phyloP scores from a whole-genome alignment of 2,329 filamentous ascomycete species.

The Beauveria bassiana region DNA sequence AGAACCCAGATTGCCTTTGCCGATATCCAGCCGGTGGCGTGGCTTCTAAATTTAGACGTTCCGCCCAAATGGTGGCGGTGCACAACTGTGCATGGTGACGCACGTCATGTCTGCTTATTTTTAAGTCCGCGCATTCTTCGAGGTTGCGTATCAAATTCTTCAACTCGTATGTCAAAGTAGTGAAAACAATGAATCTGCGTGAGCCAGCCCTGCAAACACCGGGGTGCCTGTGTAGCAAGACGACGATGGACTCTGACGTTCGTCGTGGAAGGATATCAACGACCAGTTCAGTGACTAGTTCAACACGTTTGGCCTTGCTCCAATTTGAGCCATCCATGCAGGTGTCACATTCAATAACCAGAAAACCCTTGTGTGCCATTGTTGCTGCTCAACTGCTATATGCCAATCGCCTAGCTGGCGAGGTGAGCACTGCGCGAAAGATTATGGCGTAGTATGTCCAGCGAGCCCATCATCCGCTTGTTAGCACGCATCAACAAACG shows the following conservation, averaged over 20 bases:
- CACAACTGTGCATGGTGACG: neutral
- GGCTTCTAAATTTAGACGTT: slow-evolving; percentile 9
- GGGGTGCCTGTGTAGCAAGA: too few species aligned
- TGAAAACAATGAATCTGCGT: too few species aligned
- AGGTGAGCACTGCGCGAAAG: neutral
- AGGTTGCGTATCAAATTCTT: neutral
- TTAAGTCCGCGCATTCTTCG: neutral
- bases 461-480: neutral
- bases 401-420: neutral
- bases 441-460: neutral
- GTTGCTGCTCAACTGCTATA: neutral
- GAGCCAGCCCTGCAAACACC: too few species aligned
- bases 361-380: neutral
- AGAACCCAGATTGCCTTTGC: neutral
- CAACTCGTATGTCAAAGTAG: neutral
- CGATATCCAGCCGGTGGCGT: neutral
- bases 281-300: too few species aligned
- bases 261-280: too few species aligned
- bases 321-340: neutral
- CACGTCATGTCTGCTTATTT: neutral
- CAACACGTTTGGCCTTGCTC: too few species aligned
- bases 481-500: neutral
- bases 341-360: neutral
- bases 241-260: too few species aligned
- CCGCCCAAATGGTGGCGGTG: slow-evolving; percentile 6